A percentile compares a stretch with the other conserved stretches of the same genome.
Conservation (phyloP, 257 asterid genomes). For the Nicotiana obtusifolia region DNA sequence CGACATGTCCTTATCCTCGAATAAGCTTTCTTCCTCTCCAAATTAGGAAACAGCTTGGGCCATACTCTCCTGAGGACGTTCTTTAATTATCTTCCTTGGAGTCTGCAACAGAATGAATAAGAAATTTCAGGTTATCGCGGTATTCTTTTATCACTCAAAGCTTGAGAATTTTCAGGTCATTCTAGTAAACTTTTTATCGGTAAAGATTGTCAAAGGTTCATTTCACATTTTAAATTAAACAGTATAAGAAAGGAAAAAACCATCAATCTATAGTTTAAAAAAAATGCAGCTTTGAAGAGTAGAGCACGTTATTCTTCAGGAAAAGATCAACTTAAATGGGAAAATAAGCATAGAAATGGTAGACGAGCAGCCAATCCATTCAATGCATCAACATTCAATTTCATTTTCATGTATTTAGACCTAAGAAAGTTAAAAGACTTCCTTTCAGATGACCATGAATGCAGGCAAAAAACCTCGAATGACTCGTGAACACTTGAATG, state of each 20-base stretch:
- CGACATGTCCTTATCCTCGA: neutral
- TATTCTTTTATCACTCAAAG: neutral
- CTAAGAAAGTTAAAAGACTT: neutral
- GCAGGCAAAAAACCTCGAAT: neutral
- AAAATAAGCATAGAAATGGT: neutral
- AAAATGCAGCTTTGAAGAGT: neutral
- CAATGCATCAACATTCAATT: neutral
- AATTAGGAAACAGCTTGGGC: conserved; percentile 45
- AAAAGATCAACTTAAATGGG: neutral
- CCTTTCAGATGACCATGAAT: neutral
- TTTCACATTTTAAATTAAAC: neutral
- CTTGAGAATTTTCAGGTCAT: neutral
- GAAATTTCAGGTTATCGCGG: neutral
- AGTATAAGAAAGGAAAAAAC: neutral
- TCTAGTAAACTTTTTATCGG: neutral
- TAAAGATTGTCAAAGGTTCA: neutral
- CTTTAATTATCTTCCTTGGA: conserved; percentile 22
- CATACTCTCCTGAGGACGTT: conserved; percentile 18
- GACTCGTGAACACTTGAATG: neutral
- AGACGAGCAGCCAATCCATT: neutral
- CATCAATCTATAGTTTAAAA: neutral
- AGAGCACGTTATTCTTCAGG: neutral
- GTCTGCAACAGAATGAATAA: conserved; percentile 33
- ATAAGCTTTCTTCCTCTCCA: neutral
- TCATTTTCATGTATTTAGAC: neutral